Conservation (phyloP, 257 asterid genomes). For the Solanum sejunctum region DNA sequence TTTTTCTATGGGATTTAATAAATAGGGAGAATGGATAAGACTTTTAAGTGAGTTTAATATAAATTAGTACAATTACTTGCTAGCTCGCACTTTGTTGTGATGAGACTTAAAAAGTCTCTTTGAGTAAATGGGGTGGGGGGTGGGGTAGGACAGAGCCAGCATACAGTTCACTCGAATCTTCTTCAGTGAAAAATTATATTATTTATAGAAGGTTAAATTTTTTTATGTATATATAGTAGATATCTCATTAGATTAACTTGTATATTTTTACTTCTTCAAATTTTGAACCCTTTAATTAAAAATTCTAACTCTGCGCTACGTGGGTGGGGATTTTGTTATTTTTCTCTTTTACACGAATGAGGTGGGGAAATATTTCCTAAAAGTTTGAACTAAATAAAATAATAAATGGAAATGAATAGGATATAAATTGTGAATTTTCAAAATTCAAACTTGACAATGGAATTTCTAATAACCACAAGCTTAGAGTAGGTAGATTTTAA, state of each 20-base stretch:
- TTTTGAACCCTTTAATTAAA: no score
- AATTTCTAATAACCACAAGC: background rate
- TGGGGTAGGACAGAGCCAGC: background rate
- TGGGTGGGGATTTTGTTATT: no score
- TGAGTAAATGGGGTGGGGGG: background rate
- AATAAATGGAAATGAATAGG: background rate
- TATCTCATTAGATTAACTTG: no score
- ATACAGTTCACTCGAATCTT: no score
- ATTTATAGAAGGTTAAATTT: no score
- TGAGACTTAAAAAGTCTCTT: background rate
- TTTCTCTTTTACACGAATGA: background rate
- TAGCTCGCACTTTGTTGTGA: background rate
- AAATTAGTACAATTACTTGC: background rate
- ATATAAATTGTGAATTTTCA: background rate
- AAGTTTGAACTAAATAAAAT: background rate
- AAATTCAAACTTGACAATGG: background rate
- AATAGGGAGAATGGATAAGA: background rate
- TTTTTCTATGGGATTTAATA: conserved; percentile 9
- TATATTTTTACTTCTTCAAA: no score
- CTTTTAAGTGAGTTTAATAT: background rate
- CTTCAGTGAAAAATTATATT: no score
- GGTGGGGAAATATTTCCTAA: background rate
- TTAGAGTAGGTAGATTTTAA: background rate
- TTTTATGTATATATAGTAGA: no score
- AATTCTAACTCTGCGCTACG: fast-evolving